phyloP scores from a whole-genome alignment of 305 asterid genomes.

The Plantago lanceolata region DNA sequence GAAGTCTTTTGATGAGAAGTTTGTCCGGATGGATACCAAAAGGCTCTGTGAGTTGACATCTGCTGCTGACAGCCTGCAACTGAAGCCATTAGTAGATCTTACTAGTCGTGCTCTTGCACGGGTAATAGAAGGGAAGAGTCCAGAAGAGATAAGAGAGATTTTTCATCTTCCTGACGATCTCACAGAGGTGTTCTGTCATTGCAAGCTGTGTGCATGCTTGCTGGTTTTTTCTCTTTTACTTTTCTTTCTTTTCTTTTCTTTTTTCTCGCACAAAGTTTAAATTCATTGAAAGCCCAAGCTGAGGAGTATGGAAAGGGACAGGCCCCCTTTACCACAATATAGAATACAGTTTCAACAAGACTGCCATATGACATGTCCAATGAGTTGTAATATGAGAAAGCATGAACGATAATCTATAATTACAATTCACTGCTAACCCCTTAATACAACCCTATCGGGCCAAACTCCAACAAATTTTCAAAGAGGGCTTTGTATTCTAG shows the following conservation, averaged over 20 bases:
- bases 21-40: constrained; percentile 69
- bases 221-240: constrained; percentile 31
- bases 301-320: too few relatives aligned
- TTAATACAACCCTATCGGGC: too few relatives aligned
- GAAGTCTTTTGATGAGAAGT: constrained; percentile 86
- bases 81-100: constrained; percentile 85
- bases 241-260: constrained; percentile 14
- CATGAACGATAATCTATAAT: too few relatives aligned
- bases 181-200: constrained; percentile 82
- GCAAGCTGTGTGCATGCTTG: constrained; percentile 56
- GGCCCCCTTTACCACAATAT: too few relatives aligned
- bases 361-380: too few relatives aligned
- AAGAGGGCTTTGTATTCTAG: too few relatives aligned
- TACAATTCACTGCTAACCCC: too few relatives aligned
- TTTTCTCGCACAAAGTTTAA: too few relatives aligned
- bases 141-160: constrained; percentile 84
- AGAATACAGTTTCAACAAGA: too few relatives aligned
- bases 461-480: too few relatives aligned
- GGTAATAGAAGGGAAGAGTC: constrained; percentile 83
- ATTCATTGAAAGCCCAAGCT: too few relatives aligned
- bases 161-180: constrained; percentile 92
- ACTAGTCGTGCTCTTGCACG: constrained; percentile 93
- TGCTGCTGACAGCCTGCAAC: constrained; percentile 92
- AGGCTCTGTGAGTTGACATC: constrained; percentile 85
- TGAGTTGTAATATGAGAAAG: too few relatives aligned